Evolutionary conservation across 345 rosid species (phyloP).

Genomic region (Noccaea bulbosa): DNA sequence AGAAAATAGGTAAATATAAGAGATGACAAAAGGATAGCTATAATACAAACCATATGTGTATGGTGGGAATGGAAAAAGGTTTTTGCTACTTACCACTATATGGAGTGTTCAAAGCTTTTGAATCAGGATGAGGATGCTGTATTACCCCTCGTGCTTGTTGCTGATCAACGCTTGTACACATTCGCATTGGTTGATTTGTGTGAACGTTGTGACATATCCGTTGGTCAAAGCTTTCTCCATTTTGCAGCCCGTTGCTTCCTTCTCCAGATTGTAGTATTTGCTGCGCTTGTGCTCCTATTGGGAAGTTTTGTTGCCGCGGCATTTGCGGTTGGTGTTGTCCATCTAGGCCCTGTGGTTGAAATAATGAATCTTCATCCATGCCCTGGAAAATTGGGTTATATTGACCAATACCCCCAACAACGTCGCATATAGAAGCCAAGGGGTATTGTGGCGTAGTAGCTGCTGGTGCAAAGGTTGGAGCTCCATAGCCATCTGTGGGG

Average conservation of each 20-base stretch:
- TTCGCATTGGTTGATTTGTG: background rate
- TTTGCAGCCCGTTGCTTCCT: background rate
- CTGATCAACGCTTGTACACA: background rate
- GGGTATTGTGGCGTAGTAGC: background rate
- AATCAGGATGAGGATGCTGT: background rate
- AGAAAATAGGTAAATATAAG: background rate
- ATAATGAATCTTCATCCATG: background rate
- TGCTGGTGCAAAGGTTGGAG: background rate
- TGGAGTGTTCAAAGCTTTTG: conserved; percentile 15
- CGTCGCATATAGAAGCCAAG: background rate
- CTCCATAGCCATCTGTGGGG: background rate
- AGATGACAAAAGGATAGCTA: background rate
- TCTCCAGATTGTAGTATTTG: background rate
- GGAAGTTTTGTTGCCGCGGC: background rate
- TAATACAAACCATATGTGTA: background rate
- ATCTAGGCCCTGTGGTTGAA: no score
- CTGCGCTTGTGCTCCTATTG: background rate
- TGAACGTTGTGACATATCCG: background rate
- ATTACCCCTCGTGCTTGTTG: conserved; percentile 6
- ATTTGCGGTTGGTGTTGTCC: background rate
- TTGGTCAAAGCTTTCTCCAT: background rate
- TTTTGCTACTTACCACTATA: conserved; percentile 22
- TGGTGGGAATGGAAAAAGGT: conserved; percentile 3
- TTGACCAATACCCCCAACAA: background rate
- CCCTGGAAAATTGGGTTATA: background rate